phyloP scores from a whole-genome alignment of 768 basidiomycete species.

The Leucosporidium creatinivorum region DNA sequence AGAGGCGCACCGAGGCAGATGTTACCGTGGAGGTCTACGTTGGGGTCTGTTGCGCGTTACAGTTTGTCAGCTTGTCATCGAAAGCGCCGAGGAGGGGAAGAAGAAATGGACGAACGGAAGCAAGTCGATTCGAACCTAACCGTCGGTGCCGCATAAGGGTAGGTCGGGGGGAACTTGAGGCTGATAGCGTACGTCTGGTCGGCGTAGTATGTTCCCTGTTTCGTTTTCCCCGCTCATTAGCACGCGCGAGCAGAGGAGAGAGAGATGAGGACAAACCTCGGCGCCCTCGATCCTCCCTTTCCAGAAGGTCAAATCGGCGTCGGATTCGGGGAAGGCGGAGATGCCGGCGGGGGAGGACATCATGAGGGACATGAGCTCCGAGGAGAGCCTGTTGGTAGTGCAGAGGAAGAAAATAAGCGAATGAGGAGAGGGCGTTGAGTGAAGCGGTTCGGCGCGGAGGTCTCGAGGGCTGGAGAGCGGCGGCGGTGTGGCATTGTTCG shows the following conservation, averaged over 20 bases:
- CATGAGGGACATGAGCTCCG: slow-evolving; percentile 34
- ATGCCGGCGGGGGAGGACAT: slow-evolving; percentile 29
- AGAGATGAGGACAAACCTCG: slow-evolving; percentile 9
- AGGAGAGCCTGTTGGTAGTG: slow-evolving; percentile 20
- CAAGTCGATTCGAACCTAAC: slow-evolving; percentile 78
- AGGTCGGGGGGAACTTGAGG: slow-evolving; percentile 76
- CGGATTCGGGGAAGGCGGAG: slow-evolving; percentile 80
- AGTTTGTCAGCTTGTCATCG: too few species aligned
- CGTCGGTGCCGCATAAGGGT: slow-evolving; percentile 74
- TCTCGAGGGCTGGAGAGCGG: too few species aligned
- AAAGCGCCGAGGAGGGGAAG: neutral
- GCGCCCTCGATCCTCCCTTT: slow-evolving; percentile 73
- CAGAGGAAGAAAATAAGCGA: too few species aligned
- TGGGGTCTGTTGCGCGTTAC: slow-evolving; percentile 51
- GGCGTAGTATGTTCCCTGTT: slow-evolving; percentile 48
- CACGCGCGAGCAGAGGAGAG: too few species aligned
- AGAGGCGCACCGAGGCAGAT: slow-evolving; percentile 30
- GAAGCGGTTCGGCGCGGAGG: too few species aligned
- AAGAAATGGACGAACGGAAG: slow-evolving; percentile 47
- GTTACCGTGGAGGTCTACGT: slow-evolving; percentile 62
- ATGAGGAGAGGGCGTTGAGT: too few species aligned
- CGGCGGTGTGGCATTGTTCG: too few species aligned
- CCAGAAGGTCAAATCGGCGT: slow-evolving; percentile 84
- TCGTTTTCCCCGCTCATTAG: too few species aligned
- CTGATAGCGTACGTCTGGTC: slow-evolving; percentile 74